A percentile compares a stretch with the other conserved stretches of the same genome.
phyloP scores from a whole-genome alignment of 257 asterid species.

The Misopates orontium region DNA sequence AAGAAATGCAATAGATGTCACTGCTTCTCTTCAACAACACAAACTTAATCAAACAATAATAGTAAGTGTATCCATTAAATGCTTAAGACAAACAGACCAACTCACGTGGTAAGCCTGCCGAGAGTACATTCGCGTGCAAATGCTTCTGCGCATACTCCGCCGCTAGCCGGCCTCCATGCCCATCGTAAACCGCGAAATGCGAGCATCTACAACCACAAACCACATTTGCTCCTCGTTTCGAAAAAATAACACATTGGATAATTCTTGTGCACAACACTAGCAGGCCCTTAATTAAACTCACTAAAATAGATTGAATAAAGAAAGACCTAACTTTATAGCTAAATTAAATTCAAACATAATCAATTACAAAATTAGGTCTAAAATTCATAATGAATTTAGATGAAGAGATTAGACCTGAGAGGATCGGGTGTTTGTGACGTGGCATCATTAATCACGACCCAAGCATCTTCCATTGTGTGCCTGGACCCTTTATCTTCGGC shows the following conservation, averaged over 20 bases:
- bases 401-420: slow-evolving; percentile 47
- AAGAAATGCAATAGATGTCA: slow-evolving; percentile 20
- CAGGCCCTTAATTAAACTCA: no score
- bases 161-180: slow-evolving; percentile 88
- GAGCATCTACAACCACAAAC: slow-evolving; percentile 55
- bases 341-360: not conserved
- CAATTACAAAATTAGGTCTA: not conserved
- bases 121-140: slow-evolving; percentile 75
- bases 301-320: not conserved
- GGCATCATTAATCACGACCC: slow-evolving; percentile 70
- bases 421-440: slow-evolving; percentile 46
- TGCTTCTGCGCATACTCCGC: slow-evolving; percentile 85
- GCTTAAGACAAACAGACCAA: slow-evolving; percentile 85
- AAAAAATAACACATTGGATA: not conserved
- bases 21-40: not conserved
- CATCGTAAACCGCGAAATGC: slow-evolving; percentile 84
- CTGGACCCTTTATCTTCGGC: slow-evolving; percentile 89
- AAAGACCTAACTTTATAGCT: no score
- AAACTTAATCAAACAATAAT: slow-evolving; percentile 16
- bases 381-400: no score
- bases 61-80: slow-evolving; percentile 20
- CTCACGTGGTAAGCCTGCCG: slow-evolving; percentile 99
- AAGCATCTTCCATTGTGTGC: slow-evolving; percentile 84
- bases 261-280: not conserved
- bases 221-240: not conserved